Evolutionary conservation across 2,329 filamentous ascomycete genomes (phyloP).

Genomic region (Clarireedia monteithiana): DNA sequence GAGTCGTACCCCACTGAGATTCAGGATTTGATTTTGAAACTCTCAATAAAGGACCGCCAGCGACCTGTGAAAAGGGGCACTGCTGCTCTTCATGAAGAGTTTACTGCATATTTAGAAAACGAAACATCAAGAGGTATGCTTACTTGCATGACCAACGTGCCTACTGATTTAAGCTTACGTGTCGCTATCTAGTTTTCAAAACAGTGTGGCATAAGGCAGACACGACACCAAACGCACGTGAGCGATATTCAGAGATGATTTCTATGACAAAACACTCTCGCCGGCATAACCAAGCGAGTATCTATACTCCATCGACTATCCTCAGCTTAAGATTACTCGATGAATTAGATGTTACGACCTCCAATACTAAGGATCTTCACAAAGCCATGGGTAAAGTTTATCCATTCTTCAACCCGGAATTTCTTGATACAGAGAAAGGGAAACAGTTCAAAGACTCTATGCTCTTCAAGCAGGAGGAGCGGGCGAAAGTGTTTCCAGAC

Average conservation of each 20-base stretch:
- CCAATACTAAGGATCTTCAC: constrained; percentile 28
- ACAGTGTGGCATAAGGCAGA: constrained; percentile 38
- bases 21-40: background rate
- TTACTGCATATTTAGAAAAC: constrained; percentile 28
- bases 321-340: constrained; percentile 28
- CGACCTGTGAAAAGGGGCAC: background rate
- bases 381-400: constrained; percentile 32
- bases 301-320: constrained; percentile 12
- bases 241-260: constrained; percentile 32
- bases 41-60: background rate
- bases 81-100: constrained; percentile 19
- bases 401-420: constrained; percentile 34
- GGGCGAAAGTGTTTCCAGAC: constrained; percentile 33
- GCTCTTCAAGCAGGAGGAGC: constrained; percentile 34
- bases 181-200: constrained; percentile 29
- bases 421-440: constrained; percentile 31
- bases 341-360: constrained; percentile 24
- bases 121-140: constrained; percentile 28
- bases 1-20: background rate
- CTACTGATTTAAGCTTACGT: background rate
- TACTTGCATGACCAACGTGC: background rate
- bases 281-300: constrained; percentile 18
- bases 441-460: constrained; percentile 30
- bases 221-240: constrained; percentile 33
- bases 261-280: constrained; percentile 30